Conservation (phyloP, 495 filamentous ascomycete genomes). For the Neurospora sp. region DNA sequence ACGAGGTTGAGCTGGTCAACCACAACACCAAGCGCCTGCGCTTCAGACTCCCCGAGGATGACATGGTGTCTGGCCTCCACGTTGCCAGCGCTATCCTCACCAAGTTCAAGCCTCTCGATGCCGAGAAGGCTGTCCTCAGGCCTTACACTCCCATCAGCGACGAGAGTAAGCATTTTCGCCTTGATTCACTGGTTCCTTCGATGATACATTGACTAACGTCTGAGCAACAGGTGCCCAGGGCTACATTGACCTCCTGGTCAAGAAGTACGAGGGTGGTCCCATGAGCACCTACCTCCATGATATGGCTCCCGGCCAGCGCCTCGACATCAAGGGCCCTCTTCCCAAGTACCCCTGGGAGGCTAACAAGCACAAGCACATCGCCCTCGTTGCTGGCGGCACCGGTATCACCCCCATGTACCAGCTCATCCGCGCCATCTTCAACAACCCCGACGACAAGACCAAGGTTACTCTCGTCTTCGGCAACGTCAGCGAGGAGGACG, state of each 20-base stretch:
- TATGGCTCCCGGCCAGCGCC: slow-evolving; percentile 65
- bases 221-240: slow-evolving; percentile 49
- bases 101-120: slow-evolving; percentile 68
- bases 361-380: slow-evolving; percentile 94
- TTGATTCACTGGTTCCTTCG: background rate
- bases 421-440: slow-evolving; percentile 77
- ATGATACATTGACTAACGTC: background rate
- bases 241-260: slow-evolving; percentile 81
- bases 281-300: slow-evolving; percentile 86
- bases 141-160: slow-evolving; percentile 91
- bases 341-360: slow-evolving; percentile 85
- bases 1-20: slow-evolving; percentile 66
- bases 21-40: slow-evolving; percentile 84
- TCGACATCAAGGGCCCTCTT: slow-evolving; percentile 89
- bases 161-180: slow-evolving; percentile 48
- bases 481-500: slow-evolving; percentile 77
- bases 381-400: slow-evolving; percentile 88
- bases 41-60: slow-evolving; percentile 72
- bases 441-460: slow-evolving; percentile 90
- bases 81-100: slow-evolving; percentile 80
- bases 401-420: slow-evolving; percentile 93
- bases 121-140: slow-evolving; percentile 73
- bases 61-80: slow-evolving; percentile 70
- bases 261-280: slow-evolving; percentile 78
- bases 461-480: slow-evolving; percentile 92